Evolutionary conservation across 2,329 filamentous ascomycete species (phyloP), one percentile per base, ranked within the genome.

Genomic region (Calonectria multiphialidica): DNA sequence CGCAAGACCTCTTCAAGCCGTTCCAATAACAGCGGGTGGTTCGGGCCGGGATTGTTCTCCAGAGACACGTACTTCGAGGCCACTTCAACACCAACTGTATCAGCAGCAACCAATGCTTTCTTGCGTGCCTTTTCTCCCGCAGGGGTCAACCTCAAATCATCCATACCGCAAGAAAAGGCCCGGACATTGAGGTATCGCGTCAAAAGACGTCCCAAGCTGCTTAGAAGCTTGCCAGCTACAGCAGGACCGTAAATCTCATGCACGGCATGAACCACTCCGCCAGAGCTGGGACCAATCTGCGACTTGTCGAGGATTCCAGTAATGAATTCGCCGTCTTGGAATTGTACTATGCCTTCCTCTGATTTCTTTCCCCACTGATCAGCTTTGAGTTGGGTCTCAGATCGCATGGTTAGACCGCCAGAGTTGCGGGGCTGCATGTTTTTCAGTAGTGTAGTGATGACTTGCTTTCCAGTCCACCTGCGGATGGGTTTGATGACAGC

Each of bases 111-210:
- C 15, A 99, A 86, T 74, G 92, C 91, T 75, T 93, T 87, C 76
- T 89, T 90, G 49, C 97, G 92, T 66, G 89, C 87, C 68, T 86
- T 86, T 81, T 99, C 95, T 66, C 97, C 96, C 74, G 94, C 87
- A 1, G 90, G 87, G 0, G 96, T 98, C 64, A 99, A 90, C 70
- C 94, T 91, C 71, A 99, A 88, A 87, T 99, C 97, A 80, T 99
- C 96, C 84, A 99, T 98, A 82, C 97, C 97, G 83, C 97, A 99
- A 75, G 95, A 97, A 83, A 98, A 98, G 2, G 96, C 97, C 64
- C 96, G 91, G 92, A 98, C 98, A 81, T 97, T 94, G 72, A 98
- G 88, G 75, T 96, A 93, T 79, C 96, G 93, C 0, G 97, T 99
- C 74, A 99, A 86, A 30, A 99, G 88, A 69, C 97, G 92, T 66